phyloP scores from a whole-genome alignment of 495 filamentous ascomycete genomes.

The Pyrenula massariospora region DNA sequence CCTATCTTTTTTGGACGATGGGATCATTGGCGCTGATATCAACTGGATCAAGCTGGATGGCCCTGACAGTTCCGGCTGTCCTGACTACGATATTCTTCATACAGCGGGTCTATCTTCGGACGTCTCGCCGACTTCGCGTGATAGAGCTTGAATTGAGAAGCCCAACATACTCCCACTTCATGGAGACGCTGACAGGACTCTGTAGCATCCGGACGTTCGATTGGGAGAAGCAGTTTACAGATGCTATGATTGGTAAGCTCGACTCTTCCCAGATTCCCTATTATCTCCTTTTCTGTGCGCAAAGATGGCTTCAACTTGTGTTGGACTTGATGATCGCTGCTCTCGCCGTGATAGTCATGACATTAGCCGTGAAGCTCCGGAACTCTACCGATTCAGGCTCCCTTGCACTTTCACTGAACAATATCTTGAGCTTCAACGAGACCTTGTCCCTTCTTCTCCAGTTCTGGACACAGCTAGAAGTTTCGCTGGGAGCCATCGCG shows the following conservation, averaged over 20 bases:
- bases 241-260: constrained; percentile 44
- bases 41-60: constrained; percentile 20
- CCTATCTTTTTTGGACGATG: constrained; percentile 1
- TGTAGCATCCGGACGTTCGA: constrained; percentile 61
- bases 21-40: constrained; percentile 21
- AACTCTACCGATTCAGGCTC: constrained; percentile 34
- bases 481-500: constrained; percentile 37
- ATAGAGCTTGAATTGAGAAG: constrained; percentile 43
- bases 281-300: constrained; percentile 50
- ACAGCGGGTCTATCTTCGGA: constrained; percentile 39
- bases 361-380: constrained; percentile 25
- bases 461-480: constrained; percentile 40
- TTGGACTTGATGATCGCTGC: constrained; percentile 48
- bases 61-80: constrained; percentile 18
- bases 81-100: constrained; percentile 23
- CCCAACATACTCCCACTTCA: constrained; percentile 64
- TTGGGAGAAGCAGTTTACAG: constrained; percentile 45
- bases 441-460: constrained; percentile 18
- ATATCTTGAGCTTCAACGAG: constrained; percentile 28
- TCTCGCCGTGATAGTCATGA: constrained; percentile 41
- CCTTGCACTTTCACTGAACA: constrained; percentile 24
- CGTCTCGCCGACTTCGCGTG: constrained; percentile 44
- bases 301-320: constrained; percentile 60
- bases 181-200: constrained; percentile 51
- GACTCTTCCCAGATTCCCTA: constrained; percentile 42